These are phyloP conservation scores for Leishmania mexicana DNA, from an alignment of 208 protist genomes.

Conservation along the genomic window DNA sequence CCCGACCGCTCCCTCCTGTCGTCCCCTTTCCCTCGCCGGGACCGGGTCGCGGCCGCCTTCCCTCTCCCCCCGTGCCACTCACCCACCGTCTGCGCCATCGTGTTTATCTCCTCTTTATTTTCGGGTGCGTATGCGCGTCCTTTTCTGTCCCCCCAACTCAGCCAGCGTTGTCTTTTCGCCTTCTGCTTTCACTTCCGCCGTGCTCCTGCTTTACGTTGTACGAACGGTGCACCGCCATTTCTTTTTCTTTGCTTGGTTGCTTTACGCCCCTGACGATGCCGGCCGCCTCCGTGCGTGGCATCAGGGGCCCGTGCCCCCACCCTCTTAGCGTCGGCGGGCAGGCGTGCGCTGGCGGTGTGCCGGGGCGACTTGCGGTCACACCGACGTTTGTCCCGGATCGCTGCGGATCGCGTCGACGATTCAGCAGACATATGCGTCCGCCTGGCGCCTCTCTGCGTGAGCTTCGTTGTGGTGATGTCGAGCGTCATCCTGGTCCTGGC, in stretches of 20 bases:
- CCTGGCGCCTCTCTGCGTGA: neutral
- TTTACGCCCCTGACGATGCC: neutral
- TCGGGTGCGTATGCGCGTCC: neutral
- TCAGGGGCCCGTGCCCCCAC: neutral
- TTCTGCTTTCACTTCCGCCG: neutral
- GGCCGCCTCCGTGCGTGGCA: neutral
- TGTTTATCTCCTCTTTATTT: neutral
- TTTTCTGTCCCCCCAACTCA: neutral
- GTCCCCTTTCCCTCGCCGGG: no score
- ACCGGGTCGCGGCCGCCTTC: neutral
- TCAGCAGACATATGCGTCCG: neutral
- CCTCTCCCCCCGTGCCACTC: neutral
- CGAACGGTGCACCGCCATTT: neutral
- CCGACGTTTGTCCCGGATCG: neutral
- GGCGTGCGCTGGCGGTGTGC: neutral
- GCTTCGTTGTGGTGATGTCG: neutral
- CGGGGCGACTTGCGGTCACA: neutral
- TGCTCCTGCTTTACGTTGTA: neutral
- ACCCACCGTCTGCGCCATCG: neutral
- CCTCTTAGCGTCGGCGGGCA: neutral
- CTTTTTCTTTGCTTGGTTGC: neutral
- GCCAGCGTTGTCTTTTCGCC: neutral
- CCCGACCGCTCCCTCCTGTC: no score
- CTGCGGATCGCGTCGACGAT: neutral
- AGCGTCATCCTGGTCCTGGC: neutral